Evolutionary conservation across 2,329 filamentous ascomycete species (phyloP).

Genomic region (Colletotrichum lupini): DNA sequence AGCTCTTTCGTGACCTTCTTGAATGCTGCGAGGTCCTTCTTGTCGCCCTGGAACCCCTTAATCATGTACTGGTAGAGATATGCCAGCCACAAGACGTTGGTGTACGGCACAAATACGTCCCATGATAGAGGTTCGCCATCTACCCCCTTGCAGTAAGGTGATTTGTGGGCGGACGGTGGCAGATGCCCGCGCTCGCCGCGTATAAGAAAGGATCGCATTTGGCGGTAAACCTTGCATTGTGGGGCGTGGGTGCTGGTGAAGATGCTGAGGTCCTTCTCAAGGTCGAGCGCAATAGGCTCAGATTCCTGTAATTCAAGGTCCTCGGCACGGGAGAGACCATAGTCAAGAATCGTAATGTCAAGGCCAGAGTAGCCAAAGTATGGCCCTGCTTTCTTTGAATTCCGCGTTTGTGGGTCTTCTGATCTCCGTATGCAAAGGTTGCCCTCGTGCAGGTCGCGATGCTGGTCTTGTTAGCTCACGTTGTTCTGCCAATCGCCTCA

Average conservation of each 20-base stretch:
- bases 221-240: constrained; percentile 71
- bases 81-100: constrained; percentile 73
- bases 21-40: constrained; percentile 58
- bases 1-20: constrained; percentile 61
- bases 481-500: neutral
- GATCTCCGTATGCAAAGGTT: constrained; percentile 69
- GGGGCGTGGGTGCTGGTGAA: constrained; percentile 70
- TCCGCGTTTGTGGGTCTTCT: constrained; percentile 45
- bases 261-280: constrained; percentile 69
- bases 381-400: constrained; percentile 43
- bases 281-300: constrained; percentile 64
- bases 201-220: constrained; percentile 69
- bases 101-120: constrained; percentile 67
- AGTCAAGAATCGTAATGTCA: constrained; percentile 74
- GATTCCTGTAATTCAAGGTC: constrained; percentile 45
- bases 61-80: constrained; percentile 69
- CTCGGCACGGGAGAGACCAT: constrained; percentile 70
- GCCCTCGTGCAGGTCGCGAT: constrained; percentile 74
- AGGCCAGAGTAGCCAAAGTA: constrained; percentile 70
- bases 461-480: constrained; percentile 49
- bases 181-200: constrained; percentile 62
- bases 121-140: constrained; percentile 62
- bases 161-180: constrained; percentile 57
- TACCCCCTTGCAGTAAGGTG: constrained; percentile 51
- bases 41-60: constrained; percentile 58